These are phyloP conservation scores for Candida xiaguanensis DNA, from an alignment of 805 yeast genomes.

Conservation along the genomic window DNA sequence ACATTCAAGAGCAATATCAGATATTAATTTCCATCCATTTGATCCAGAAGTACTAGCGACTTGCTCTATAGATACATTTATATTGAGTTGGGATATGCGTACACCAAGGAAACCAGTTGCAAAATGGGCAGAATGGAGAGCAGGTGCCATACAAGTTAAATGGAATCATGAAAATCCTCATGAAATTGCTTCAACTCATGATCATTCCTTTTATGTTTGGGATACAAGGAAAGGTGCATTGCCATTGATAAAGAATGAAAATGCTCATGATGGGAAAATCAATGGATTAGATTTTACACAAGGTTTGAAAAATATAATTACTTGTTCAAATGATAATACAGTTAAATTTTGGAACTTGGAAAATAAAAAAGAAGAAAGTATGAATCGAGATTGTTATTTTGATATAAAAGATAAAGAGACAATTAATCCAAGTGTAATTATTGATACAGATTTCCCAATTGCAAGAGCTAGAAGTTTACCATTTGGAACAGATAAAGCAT, in stretches of 20 bases:
- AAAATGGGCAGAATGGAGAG: conserved; percentile 90
- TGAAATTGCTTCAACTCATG: conserved; percentile 83
- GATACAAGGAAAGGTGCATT: conserved; percentile 78
- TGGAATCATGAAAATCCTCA: conserved; percentile 81
- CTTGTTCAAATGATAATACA: conserved; percentile 83
- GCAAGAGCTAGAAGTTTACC: conserved; percentile 87
- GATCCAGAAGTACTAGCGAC: conserved; percentile 89
- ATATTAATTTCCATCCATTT: conserved; percentile 85
- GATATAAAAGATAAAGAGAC: conserved; percentile 8
- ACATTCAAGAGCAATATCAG: conserved; percentile 92
- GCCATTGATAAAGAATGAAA: conserved; percentile 59
- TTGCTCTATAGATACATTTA: conserved; percentile 86
- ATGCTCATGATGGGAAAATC: conserved; percentile 81
- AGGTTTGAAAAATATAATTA: conserved; percentile 55
- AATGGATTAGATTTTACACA: conserved; percentile 86
- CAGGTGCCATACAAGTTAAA: conserved; percentile 92
- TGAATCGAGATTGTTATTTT: conserved; percentile 18
- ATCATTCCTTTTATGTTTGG: conserved; percentile 78
- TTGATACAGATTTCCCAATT: conserved; percentile 78
- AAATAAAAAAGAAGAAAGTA: conserved; percentile 13
- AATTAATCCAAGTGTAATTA: conserved; percentile 50
- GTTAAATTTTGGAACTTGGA: conserved; percentile 77
- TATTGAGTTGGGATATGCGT: conserved; percentile 88
- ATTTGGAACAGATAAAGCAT: conserved; percentile 69
- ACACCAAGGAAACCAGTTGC: conserved; percentile 69